These are phyloP conservation scores for Hypholoma fasciculare DNA, from an alignment of 768 basidiomycete genomes.

Conservation along the genomic window DNA sequence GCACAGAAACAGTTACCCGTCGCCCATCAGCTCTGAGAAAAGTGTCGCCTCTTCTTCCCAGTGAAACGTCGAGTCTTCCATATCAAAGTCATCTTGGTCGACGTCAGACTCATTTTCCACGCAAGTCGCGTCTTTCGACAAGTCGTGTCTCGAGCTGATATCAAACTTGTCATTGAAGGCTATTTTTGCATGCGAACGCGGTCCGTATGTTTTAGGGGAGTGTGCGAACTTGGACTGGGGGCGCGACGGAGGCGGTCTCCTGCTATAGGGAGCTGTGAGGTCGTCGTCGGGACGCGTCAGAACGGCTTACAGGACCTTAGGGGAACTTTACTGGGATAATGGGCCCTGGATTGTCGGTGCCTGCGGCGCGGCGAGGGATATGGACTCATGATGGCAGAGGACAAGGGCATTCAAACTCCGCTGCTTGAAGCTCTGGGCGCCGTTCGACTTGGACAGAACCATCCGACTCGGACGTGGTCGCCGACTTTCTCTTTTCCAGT, in stretches of 20 bases:
- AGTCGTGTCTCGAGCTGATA: constrained; percentile 1
- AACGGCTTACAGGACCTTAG: background rate
- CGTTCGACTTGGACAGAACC: constrained; percentile 7
- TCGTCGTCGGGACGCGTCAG: constrained; percentile 4
- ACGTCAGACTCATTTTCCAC: constrained; percentile 13
- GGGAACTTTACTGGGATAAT: constrained; percentile 12
- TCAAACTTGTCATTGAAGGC: constrained; percentile 6
- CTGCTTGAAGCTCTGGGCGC: constrained; percentile 21
- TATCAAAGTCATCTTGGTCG: constrained; percentile 23
- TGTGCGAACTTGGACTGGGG: constrained; percentile 5
- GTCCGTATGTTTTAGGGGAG: constrained; percentile 1
- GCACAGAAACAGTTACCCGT: constrained; percentile 29
- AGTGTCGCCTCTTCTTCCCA: constrained; percentile 58
- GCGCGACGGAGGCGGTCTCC: constrained; percentile 11
- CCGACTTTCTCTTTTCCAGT: constrained; percentile 13
- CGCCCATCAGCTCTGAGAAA: constrained; percentile 47
- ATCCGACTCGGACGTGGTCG: constrained; percentile 20
- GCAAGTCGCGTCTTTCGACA: constrained; percentile 7
- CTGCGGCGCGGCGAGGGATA: constrained; percentile 6
- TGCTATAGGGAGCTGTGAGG: constrained; percentile 9
- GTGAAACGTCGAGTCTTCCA: constrained; percentile 35
- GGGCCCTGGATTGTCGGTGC: constrained; percentile 4
- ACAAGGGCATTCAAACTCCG: constrained; percentile 43
- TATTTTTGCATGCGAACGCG: constrained; percentile 1
- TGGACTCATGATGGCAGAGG: constrained; percentile 16